Conservation (phyloP, 179 eudicot species). For the Camellia oleifera region DNA sequence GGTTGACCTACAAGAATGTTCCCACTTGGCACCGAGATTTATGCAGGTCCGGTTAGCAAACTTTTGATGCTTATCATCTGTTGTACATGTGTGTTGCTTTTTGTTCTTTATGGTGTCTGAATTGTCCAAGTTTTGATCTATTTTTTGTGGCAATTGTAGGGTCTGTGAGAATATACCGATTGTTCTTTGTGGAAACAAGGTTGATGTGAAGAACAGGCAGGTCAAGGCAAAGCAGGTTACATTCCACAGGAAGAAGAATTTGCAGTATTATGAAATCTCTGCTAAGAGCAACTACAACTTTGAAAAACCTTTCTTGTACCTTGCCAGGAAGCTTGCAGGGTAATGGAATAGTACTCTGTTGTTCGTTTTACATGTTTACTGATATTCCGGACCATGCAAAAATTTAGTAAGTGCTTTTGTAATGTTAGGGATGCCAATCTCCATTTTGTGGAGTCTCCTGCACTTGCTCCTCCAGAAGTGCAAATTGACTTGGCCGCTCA, state of each 20-base stretch:
- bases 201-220: constrained; percentile 33
- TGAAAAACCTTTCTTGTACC: constrained; percentile 30
- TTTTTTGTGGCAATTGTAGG: constrained; percentile 10
- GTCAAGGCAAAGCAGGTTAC: constrained; percentile 31
- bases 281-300: constrained; percentile 28
- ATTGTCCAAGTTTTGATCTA: not conserved
- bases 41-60: constrained; percentile 11
- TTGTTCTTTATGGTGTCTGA: not conserved
- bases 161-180: constrained; percentile 24
- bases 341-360: not conserved
- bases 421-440: constrained; percentile 23
- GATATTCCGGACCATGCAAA: not conserved
- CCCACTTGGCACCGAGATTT: constrained; percentile 26
- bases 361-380: not conserved
- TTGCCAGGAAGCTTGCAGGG: constrained; percentile 31
- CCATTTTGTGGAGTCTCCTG: constrained; percentile 25
- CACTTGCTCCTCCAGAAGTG: constrained; percentile 30
- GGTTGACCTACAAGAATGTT: constrained; percentile 25
- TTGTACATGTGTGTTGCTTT: not conserved
- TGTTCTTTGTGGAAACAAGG: constrained; percentile 29
- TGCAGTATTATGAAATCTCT: constrained; percentile 29
- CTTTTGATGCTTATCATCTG: not conserved
- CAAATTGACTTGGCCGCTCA: constrained; percentile 27
- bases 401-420: not conserved
- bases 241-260: constrained; percentile 30